Percentiles rank a stretch among this genome's conserved stretches.
Evolutionary conservation across 139 green algal species (phyloP).

Genomic region (Micromonas pusilla): DNA sequence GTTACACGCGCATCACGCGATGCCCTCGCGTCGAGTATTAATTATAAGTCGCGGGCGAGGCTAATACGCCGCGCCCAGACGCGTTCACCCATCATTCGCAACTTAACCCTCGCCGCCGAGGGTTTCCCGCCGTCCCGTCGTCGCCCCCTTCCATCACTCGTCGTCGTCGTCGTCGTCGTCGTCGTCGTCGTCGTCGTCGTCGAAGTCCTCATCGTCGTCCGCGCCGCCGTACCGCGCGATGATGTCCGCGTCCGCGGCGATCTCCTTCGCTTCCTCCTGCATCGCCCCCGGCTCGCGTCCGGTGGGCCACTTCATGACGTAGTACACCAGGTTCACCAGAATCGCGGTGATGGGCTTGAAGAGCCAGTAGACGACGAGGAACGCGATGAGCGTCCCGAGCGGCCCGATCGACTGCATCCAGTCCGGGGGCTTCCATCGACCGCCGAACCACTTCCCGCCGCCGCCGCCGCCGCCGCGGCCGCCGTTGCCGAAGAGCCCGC

Average conservation of each 20-base stretch:
- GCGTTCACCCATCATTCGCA: background rate
- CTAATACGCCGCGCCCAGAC: too few species aligned
- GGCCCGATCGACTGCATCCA: background rate
- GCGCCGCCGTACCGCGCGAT: background rate
- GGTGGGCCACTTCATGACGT: background rate
- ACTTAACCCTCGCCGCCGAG: background rate
- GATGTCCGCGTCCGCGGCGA: background rate
- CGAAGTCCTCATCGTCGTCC: background rate
- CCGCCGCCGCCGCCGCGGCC: too few species aligned
- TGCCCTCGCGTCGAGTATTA: too few species aligned
- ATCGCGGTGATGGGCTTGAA: slow-evolving; percentile 20
- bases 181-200: slow-evolving; percentile 11
- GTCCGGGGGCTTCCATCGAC: background rate
- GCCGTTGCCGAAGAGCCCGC: too few species aligned
- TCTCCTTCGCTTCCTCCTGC: background rate
- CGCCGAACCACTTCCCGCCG: background rate
- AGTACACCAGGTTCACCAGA: slow-evolving; percentile 16
- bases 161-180: too few species aligned
- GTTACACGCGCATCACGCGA: too few species aligned
- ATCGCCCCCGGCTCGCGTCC: background rate
- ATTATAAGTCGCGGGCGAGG: too few species aligned
- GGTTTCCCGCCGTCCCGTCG: background rate
- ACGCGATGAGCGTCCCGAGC: background rate
- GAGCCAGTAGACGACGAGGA: slow-evolving; percentile 1
- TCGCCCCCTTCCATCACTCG: too few species aligned